Conservation (phyloP, 805 yeast genomes). For the Tetrapisispora pingtungensis region DNA sequence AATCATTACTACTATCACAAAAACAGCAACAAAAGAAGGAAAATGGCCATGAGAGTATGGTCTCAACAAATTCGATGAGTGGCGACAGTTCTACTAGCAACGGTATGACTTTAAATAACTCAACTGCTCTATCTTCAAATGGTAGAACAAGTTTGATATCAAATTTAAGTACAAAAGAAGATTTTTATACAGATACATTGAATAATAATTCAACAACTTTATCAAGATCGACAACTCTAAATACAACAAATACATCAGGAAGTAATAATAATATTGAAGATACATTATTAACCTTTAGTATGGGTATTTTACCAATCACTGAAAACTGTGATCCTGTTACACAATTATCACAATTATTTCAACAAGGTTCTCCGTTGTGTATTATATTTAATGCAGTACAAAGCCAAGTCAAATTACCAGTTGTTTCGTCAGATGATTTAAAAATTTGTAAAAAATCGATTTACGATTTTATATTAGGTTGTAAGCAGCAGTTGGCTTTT, state of each 20-base stretch:
- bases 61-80: constrained; percentile 8
- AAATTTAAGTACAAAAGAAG: constrained; percentile 28
- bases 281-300: constrained; percentile 48
- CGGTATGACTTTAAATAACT: constrained; percentile 7
- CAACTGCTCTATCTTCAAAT: constrained; percentile 4
- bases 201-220: constrained; percentile 21
- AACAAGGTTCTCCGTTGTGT: constrained; percentile 88
- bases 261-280: constrained; percentile 23
- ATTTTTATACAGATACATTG: constrained; percentile 19
- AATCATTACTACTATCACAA: constrained; percentile 43
- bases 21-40: constrained; percentile 26
- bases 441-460: constrained; percentile 81
- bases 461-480: constrained; percentile 81
- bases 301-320: constrained; percentile 68
- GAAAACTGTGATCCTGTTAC: constrained; percentile 85
- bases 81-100: constrained; percentile 14
- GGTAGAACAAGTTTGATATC: constrained; percentile 31
- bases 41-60: constrained; percentile 14
- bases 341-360: constrained; percentile 76
- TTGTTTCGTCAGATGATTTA: constrained; percentile 67
- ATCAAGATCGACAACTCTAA: constrained; percentile 8
- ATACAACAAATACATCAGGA: constrained; percentile 5
- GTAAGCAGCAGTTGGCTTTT: constrained; percentile 62
- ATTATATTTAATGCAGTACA: constrained; percentile 65
- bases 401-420: constrained; percentile 48